These are phyloP conservation scores for Rhodotorula mucilaginosa DNA, from an alignment of 1,284 basidiomycete genomes.

Conservation along the genomic window DNA sequence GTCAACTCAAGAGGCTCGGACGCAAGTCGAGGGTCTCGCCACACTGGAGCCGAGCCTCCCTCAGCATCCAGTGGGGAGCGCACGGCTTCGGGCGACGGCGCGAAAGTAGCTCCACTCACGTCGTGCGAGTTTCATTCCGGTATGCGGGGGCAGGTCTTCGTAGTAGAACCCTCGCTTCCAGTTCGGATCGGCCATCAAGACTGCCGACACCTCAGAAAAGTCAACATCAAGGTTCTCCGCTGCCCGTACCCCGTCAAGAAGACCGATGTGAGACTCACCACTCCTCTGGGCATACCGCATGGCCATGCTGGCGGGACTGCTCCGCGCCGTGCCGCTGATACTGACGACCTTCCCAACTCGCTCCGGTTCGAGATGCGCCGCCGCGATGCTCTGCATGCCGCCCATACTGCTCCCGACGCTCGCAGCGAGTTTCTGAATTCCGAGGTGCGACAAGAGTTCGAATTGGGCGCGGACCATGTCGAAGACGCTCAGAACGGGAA, in stretches of 20 bases:
- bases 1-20: too few relatives aligned
- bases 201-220: constrained; percentile 52
- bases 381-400: constrained; percentile 95
- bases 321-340: constrained; percentile 90
- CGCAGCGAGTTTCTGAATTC: constrained; percentile 82
- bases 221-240: not conserved
- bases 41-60: too few relatives aligned
- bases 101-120: constrained; percentile 58
- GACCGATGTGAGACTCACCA: constrained; percentile 57
- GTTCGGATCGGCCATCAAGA: constrained; percentile 98
- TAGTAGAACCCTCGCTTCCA: constrained; percentile 99
- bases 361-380: constrained; percentile 86
- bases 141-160: constrained; percentile 87
- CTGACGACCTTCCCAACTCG: constrained; percentile 84
- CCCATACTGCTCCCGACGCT: constrained; percentile 95
- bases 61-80: too few relatives aligned
- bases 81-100: too few relatives aligned
- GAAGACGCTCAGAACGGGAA: constrained; percentile 88
- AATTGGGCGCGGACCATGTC: constrained; percentile 96
- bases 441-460: constrained; percentile 75
- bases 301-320: constrained; percentile 85
- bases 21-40: too few relatives aligned
- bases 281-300: constrained; percentile 94
- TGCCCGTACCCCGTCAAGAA: not conserved
- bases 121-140: constrained; percentile 96